These are phyloP conservation scores for Acer negundo DNA, from an alignment of 345 rosid genomes.

Conservation along the genomic window DNA sequence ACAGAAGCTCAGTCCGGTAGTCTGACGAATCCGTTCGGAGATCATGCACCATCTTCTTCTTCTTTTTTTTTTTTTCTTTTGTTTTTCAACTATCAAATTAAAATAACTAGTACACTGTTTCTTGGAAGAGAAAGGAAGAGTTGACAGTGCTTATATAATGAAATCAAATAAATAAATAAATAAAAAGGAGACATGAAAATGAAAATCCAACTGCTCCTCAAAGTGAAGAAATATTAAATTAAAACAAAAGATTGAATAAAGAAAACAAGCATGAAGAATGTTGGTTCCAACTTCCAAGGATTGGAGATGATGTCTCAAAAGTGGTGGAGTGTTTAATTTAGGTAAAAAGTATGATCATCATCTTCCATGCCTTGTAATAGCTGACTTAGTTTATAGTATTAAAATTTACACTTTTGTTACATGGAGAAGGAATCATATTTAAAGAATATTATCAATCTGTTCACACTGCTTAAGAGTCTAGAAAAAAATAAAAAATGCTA, in stretches of 20 bases:
- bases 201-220: conserved; percentile 18
- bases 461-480: not conserved
- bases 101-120: not conserved
- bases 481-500: not conserved
- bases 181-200: not conserved
- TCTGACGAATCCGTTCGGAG: conserved; percentile 41
- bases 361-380: conserved; percentile 5
- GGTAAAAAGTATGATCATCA: not conserved
- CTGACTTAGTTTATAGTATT: conserved; percentile 2
- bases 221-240: not conserved
- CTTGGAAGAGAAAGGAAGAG: conserved; percentile 7
- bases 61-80: too few relatives aligned
- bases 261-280: conserved; percentile 28
- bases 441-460: conserved; percentile 4
- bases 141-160: conserved; percentile 2
- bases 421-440: conserved; percentile 23
- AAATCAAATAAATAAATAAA: not conserved
- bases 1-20: conserved; percentile 48
- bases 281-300: not conserved
- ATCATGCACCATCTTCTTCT: conserved; percentile 24
- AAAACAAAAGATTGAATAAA: not conserved
- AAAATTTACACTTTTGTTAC: not conserved
- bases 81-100: not conserved
- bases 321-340: conserved; percentile 9
- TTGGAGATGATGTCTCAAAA: not conserved